Evolutionary conservation across 176 grass and related monocot genomes (phyloP), one percentile per base, ranked within the genome.

Genomic region (Triticum urartu): DNA sequence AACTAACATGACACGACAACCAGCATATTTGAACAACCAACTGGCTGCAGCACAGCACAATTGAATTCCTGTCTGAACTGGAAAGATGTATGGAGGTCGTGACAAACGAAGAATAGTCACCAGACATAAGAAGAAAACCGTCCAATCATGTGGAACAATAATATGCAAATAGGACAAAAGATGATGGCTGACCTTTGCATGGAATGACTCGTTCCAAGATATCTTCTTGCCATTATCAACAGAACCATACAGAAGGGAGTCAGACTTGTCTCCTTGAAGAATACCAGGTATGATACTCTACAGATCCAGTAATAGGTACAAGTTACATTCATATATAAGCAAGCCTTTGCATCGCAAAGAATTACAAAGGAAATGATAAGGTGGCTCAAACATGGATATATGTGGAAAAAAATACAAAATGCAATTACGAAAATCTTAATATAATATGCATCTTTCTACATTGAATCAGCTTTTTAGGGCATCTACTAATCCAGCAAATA

Each of bases 181-280:
- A 72, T 79, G 47, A 20, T 43, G 68, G 63, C 87, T 75, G 11
- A 94, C 97, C 97, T 99, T 99, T 26, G 85, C 85, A 91, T 99
- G 97, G 82, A 99, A 99, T 13, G 94, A 85, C 76, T 99, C 97
- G 0, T 99, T 93, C 97, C 97, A 99, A 81, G 90, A 92, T 81
- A 99, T 99, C 86, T 99, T 99, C 89, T 99, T 99, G 72, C 97
- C 97, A 79, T 99, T 99, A 79, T 99, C 97, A 74, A 99, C 97
- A 43, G 97, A 99, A 73, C 97, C 97, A 75, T 99, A 99, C 42
- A 99, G 72, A 69, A 99, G 97, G 28, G 97, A 99, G 83, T 99
- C 89, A 0, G 97, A 99, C 80, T 99, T 99, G 75, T 99, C 97
- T 76, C 97, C 97, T 99, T 99, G 97, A 84, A 99, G 91, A 79